A percentile compares a stretch with the other conserved stretches of the same genome.
Evolutionary conservation across 768 basidiomycete species (phyloP).

Genomic region (Sporobolomyces roseus): DNA sequence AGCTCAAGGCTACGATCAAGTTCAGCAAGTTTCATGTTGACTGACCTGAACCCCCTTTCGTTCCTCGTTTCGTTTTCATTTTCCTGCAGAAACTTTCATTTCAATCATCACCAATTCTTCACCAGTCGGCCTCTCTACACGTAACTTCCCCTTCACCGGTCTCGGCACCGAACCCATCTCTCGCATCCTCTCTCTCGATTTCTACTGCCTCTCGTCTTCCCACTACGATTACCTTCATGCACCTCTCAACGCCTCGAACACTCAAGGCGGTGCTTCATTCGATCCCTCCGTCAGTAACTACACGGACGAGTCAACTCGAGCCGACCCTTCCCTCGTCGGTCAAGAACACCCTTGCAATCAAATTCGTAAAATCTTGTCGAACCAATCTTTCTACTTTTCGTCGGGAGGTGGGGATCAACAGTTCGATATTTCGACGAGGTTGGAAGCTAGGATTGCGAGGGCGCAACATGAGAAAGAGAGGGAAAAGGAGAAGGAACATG

Average conservation of each 20-base stretch:
- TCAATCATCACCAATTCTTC: slow-evolving; percentile 71
- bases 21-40: too few relatives aligned
- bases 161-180: slow-evolving; percentile 62
- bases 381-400: slow-evolving; percentile 91
- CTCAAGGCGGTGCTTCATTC: slow-evolving; percentile 43
- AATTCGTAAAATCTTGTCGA: slow-evolving; percentile 82
- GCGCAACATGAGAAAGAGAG: slow-evolving; percentile 4
- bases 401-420: slow-evolving; percentile 55
- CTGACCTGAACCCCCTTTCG: background rate
- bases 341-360: slow-evolving; percentile 82
- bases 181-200: slow-evolving; percentile 80
- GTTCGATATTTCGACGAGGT: slow-evolving; percentile 85
- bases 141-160: slow-evolving; percentile 55
- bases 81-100: slow-evolving; percentile 66
- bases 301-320: slow-evolving; percentile 51
- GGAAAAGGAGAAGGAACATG: slow-evolving; percentile 42
- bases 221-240: slow-evolving; percentile 73
- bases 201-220: slow-evolving; percentile 78
- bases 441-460: slow-evolving; percentile 54
- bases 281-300: slow-evolving; percentile 36
- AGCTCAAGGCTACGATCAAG: too few relatives aligned
- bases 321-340: slow-evolving; percentile 50
- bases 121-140: slow-evolving; percentile 53
- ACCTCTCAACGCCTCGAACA: slow-evolving; percentile 55
- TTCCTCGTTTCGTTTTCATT: background rate